Evolutionary conservation across 352 stramenopile genomes (phyloP), one percentile per base, ranked within the genome.

Genomic region (Pythium dissimile): DNA sequence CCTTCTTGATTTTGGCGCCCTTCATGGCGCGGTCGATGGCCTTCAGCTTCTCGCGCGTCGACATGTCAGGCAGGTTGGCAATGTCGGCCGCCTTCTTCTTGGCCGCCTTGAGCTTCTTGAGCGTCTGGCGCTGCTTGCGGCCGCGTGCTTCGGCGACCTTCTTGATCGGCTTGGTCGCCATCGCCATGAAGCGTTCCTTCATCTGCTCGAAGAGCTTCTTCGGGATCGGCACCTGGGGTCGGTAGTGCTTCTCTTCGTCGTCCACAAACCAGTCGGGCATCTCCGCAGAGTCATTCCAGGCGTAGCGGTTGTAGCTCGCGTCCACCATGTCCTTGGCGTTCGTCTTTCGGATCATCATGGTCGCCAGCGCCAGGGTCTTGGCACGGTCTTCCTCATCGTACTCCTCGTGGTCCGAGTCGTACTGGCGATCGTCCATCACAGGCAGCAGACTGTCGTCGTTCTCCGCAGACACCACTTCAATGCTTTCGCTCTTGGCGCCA

Each of bases 271-370:
- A 99, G 54, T 99, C 90, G 0, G 98, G 98, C 8, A 99, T 58
- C 34, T 96, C 92, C 9, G 80, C 45, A 1, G 94, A 85, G 75
- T 99, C 97, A 69, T 99, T 99, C 96, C 97, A 99, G 5, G 96
- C 92, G 69, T 97, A 99, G 0, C 98, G 93, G 73, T 99, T 99
- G 88, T 99, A 99, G 24, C 90, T 98, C 2, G 97, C 88, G 68
- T 99, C 98, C 5, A 99, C 92, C 50, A 99, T 66, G 23, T 98
- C 95, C 69, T 99, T 99, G 8, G 96, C 94, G 56, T 98, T 98
- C 0, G 84, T 96, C 55, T 96, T 91, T 31, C 97, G 86, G 9
- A 99, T 81, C 92, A 99, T 99, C 96, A 99, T 98, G 11, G 94
- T 98, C 12, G 95, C 98, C 9, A 99, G 64, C 3, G 97, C 97